Base-by-base conservation (phyloP, 2,329 filamentous ascomycete species). In the Hypomyces perniciosus region DNA sequence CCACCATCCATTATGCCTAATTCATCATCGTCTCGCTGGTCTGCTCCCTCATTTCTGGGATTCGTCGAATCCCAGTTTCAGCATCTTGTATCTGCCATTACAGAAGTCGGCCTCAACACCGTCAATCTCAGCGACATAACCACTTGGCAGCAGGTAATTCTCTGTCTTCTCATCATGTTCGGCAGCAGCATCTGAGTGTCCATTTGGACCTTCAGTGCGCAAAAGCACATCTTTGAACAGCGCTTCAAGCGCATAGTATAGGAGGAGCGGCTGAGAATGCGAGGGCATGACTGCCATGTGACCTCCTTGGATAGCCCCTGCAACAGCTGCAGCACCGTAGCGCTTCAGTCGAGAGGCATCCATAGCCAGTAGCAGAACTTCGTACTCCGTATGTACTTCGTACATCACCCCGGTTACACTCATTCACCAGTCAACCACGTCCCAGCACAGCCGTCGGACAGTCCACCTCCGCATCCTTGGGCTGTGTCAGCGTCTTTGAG, bases 161-260 rank as follows among this genome's bases (percentile, higher is more conserved):
- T 89, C 8, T 86, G 83, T 58, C 52, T 83, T 4, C 70, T 87
- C 39, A 84, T 88, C 54, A 71, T 88, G 42, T 62, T 85, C 6
- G 86, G 86, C 1, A 83, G 82, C 49, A 73, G 79, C 9, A 80
- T 88, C n/a, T 81, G 83, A 61, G 81, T 88, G 2, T 84, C 80
- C 1, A 78, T 80, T 33, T 80, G 78, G 56, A 84, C 86, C 3
- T 76, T 88, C 3, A 66, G 77, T 43, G 75, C 83, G 6, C 72
- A 84, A 37, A 80, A 77, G 58, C 70, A 72, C 52, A 80, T 79
- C 8, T 88, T 88, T 56, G 78, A 86, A 63, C 72, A 70, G 51
- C 77, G 79, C 20, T 82, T 87, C 53, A 68, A 76, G 50, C 67
- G 72, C 40, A 72, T 85, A 66, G 39, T 67, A 63, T 60, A 62